Base-by-base conservation (phyloP, 1,139 yeast species). In the Kluyveromyces marxianus region DNA sequence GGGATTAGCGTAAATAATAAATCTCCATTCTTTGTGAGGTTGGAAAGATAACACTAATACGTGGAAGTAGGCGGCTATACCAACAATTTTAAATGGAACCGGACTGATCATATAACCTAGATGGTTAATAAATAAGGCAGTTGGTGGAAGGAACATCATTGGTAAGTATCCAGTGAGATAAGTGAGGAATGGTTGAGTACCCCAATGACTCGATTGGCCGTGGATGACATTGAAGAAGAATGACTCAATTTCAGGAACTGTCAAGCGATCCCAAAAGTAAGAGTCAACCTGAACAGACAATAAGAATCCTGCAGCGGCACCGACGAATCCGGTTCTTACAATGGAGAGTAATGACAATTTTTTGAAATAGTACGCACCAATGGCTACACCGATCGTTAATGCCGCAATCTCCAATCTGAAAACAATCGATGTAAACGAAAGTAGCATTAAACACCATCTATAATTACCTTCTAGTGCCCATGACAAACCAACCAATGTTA, bases 21-120 rank as follows among this genome's bases (percentile, higher is more conserved):
- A 92, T 55, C 97, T 75, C 96, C 96, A 88, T 69, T 92, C 97
- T 63, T 90, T 92, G 57, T 90, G 97, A 1, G 95, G 92, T 62
- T 85, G 95, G 46, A 83, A 63, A 0, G 97, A 89, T 75, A 89
- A 75, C 2, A 77, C 61, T 2, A 70, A 54, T 30, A 88, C 72
- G 60, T 70, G 90, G 7, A 77, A 44, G 3, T 80, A 35, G 0
- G 84, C 67, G 0, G 88, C 69, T 6, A 72, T 54, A 0, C 74
- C 67, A 8, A 73, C 54, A 3, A 73, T 58, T 27, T 69, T 69
- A 42, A 75, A 54, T 30, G 57, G 65, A 25, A 64, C 56, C 32
- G 67, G 66, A 47, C 67, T 73, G 41, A 63, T 61, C 40, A 56
- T 64, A 44, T 54, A 59, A 7, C 69, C 69, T 21, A 62, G 32